These are phyloP conservation scores for Abrus precatorius DNA, from an alignment of 306 rosid species.

Conservation along the genomic window DNA sequence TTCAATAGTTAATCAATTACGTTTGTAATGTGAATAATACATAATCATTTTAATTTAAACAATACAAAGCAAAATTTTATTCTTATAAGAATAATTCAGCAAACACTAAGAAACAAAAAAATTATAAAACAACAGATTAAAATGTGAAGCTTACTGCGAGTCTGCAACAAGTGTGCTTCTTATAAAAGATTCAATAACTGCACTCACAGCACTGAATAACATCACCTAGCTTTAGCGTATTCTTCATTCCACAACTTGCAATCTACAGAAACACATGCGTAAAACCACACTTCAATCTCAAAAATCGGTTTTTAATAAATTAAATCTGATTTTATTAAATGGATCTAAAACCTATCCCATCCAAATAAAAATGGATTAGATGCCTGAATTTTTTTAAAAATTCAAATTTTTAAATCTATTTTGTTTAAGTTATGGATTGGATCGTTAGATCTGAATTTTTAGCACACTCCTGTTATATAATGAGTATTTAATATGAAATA, in stretches of 20 bases:
- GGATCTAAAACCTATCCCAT: too few species aligned
- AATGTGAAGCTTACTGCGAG: slow-evolving; percentile 65
- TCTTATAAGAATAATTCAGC: background rate
- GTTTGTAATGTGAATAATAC: too few species aligned
- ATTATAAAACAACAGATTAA: background rate
- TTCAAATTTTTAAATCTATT: too few species aligned
- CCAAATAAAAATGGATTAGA: too few species aligned
- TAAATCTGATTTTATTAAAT: too few species aligned
- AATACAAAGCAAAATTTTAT: background rate
- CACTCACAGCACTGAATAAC: slow-evolving; percentile 97
- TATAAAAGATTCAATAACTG: slow-evolving; percentile 91
- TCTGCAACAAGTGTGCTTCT: slow-evolving; percentile 84
- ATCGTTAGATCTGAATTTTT: too few species aligned
- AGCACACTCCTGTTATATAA: too few species aligned
- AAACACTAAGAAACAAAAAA: background rate
- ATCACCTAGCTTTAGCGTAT: slow-evolving; percentile 83
- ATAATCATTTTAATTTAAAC: background rate
- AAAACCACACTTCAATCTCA: background rate
- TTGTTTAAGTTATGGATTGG: too few species aligned
- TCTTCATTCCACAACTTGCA: slow-evolving; percentile 78
- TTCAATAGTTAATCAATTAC: background rate
- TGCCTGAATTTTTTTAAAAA: too few species aligned
- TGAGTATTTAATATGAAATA: too few species aligned
- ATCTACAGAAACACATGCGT: slow-evolving; percentile 54
- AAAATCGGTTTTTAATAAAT: background rate